Conservation (phyloP, 768 basidiomycete species). For the Pleurotus pulmonarius region DNA sequence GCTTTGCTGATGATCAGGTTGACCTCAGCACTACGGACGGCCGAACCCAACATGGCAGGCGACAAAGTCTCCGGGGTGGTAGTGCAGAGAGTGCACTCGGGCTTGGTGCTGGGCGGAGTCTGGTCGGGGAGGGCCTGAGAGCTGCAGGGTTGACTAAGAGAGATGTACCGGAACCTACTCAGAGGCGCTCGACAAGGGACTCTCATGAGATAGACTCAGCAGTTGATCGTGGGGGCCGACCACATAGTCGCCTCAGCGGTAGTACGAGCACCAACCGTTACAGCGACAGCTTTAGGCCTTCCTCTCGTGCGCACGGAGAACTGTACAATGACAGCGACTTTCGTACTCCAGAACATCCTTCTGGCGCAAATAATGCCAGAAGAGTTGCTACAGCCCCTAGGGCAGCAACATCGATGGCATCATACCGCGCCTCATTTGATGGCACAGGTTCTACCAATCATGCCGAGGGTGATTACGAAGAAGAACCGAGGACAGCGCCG, state of each 20-base stretch:
- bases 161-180: conserved; percentile 15
- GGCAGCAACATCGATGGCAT: conserved; percentile 56
- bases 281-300: conserved; percentile 1
- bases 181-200: conserved; percentile 9
- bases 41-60: conserved; percentile 29
- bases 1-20: conserved; percentile 1
- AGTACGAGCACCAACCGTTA: neutral
- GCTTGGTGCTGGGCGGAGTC: conserved; percentile 41
- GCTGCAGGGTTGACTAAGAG: conserved; percentile 61
- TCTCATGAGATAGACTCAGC: neutral
- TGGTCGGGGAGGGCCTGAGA: conserved; percentile 65
- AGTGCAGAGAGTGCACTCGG: conserved; percentile 67
- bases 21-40: neutral
- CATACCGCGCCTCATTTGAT: conserved; percentile 31
- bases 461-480: conserved; percentile 20
- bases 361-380: conserved; percentile 21
- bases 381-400: conserved; percentile 19
- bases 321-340: neutral
- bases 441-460: conserved; percentile 11
- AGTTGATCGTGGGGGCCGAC: neutral
- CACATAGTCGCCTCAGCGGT: neutral
- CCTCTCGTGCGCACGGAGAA: neutral
- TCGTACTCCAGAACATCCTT: conserved; percentile 10
- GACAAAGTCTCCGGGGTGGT: conserved; percentile 58
- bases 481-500: conserved; percentile 34